A percentile compares a stretch with the other conserved stretches of the same genome.
Evolutionary conservation across 1,284 basidiomycete species (phyloP).

Genomic region (Puccinia horiana): DNA sequence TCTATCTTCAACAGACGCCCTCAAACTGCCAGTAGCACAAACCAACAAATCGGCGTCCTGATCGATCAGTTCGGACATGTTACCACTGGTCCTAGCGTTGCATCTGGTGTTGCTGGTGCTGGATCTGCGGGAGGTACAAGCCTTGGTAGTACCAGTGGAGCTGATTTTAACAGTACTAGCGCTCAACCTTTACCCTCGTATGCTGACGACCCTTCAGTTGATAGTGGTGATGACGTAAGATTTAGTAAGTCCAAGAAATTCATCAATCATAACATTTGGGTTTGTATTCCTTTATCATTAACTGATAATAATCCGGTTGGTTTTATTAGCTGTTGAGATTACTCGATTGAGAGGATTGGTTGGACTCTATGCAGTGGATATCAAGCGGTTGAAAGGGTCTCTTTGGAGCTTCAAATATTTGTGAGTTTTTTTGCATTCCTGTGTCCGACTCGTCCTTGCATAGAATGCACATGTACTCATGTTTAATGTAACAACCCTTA

Average conservation of each 20-base stretch:
- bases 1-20: constrained; percentile 39
- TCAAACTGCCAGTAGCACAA: constrained; percentile 51
- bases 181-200: constrained; percentile 65
- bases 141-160: constrained; percentile 34
- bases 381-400: constrained; percentile 86
- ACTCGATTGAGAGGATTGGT: constrained; percentile 36
- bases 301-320: constrained; percentile 66
- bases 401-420: constrained; percentile 81
- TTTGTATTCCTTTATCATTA: constrained; percentile 55
- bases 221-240: constrained; percentile 86
- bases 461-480: background rate
- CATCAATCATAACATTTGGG: constrained; percentile 58
- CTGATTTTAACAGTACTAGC: background rate
- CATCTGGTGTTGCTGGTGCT: constrained; percentile 44
- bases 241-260: constrained; percentile 61
- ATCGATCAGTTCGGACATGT: constrained; percentile 52
- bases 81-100: constrained; percentile 50
- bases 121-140: constrained; percentile 12
- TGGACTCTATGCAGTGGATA: constrained; percentile 67
- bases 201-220: constrained; percentile 69
- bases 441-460: background rate
- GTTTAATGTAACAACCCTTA: background rate
- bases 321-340: constrained; percentile 30
- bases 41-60: constrained; percentile 46
- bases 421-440: constrained; percentile 8